Base-by-base conservation (phyloP, 2,329 filamentous ascomycete genomes). In the Dactylellina sp. region DNA sequence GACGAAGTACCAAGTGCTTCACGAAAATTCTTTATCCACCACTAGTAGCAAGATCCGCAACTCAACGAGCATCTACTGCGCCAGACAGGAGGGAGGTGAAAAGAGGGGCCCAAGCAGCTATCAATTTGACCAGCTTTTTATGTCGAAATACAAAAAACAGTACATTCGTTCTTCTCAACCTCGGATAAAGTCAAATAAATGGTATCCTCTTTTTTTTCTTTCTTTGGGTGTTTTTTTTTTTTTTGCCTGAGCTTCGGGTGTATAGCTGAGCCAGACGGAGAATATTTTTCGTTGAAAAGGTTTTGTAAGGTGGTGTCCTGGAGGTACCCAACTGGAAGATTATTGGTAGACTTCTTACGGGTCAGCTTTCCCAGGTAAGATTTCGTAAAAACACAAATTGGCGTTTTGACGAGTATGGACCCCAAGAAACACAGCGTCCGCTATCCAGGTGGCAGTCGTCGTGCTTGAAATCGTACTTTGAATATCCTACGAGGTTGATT, bases 11-110 rank as follows among this genome's bases (percentile, higher is more conserved):
- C 39, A 44, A 65, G 68, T 52, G 60, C 52, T 65, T 72, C 68
- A 72, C 68, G 68, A 72, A 64, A 64, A 55, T 55, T 53, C 60
- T 72, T 64, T 14, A 64, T 71, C 65, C 65, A 64, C 68, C 59
- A 71, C 59, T 64, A 47, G 52, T 16, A 64, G 59, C 42, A 49
- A 57, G 59, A 57, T 52, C 66, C 66, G 59, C 59, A 64, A 71
- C 66, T 64, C 60, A 65, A 64, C 46, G 46, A 72, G 53, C 24
- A 44, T 60, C 59, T 60, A 64, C 59, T 72, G 60, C 4, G 64
- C 37, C 59, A 24, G 39, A 62, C 46, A 28, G 12, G 60, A 37
- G 60, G 37, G 53, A 65, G 52, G 49, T 47, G 46, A 20, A 60
- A 42, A 40, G 24, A 35, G 52, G 50, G 46, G 46, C 53, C 59